Evolutionary conservation across 2,329 filamentous ascomycete species (phyloP).

Genomic region (Penicillium sumatraense): DNA sequence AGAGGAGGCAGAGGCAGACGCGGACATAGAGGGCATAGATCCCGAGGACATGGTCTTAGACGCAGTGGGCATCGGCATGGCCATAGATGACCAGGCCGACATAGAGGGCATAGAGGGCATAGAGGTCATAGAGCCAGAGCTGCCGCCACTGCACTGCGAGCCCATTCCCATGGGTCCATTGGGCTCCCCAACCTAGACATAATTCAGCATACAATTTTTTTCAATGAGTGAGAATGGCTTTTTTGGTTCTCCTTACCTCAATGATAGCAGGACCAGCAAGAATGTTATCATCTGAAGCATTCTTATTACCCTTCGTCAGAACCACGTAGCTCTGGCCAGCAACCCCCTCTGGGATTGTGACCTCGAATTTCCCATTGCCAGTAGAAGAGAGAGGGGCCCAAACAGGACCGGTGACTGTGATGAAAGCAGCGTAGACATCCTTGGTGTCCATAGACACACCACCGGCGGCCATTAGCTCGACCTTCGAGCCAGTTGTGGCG

Average conservation of each 20-base stretch:
- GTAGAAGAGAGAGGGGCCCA: conserved; percentile 13
- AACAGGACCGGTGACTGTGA: conserved; percentile 27
- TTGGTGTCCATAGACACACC: conserved; percentile 26
- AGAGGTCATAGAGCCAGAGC: not conserved
- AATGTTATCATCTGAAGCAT: conserved; percentile 34
- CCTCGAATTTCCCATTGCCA: conserved; percentile 23
- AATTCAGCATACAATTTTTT: too few relatives aligned
- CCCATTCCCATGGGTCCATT: not conserved
- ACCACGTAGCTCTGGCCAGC: conserved; percentile 36
- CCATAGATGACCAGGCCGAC: not conserved
- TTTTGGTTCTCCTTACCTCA: conserved; percentile 25
- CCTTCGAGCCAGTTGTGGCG: conserved; percentile 21
- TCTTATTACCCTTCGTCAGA: conserved; percentile 28
- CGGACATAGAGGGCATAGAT: not conserved
- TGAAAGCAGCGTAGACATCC: conserved; percentile 24
- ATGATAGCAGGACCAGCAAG: conserved; percentile 39
- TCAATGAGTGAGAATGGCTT: not conserved
- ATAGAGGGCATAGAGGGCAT: too few relatives aligned
- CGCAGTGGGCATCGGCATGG: not conserved
- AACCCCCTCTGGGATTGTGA: conserved; percentile 28
- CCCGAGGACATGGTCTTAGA: not conserved
- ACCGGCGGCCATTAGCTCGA: conserved; percentile 28
- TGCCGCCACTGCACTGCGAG: not conserved
- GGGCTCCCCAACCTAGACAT: too few relatives aligned
- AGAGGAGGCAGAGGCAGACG: not conserved